Base-by-base conservation (phyloP, 2,329 filamentous ascomycete genomes). In the Bipolaris gigantea region DNA sequence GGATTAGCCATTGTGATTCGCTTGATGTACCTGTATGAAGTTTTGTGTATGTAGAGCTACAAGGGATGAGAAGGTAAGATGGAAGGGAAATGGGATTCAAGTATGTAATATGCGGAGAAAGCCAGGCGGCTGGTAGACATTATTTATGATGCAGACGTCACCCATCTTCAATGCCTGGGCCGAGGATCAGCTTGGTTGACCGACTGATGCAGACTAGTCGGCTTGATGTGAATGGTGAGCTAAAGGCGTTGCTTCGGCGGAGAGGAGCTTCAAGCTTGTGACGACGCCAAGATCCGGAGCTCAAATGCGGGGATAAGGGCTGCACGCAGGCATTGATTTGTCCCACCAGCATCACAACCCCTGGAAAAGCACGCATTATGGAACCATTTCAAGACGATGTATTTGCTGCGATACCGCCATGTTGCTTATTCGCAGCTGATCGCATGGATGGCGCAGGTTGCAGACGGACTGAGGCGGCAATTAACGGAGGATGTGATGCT, bases 1-100 rank as follows among this genome's bases (percentile, higher is more conserved):
- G 71, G 61, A 71, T 84, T 84, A 63, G 72, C 70, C 72, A 74
- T 74, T 54, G 52, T 67, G 60, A 45, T 34, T 49, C n/a, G 50
- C 19, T 57, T 40, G 42, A 41, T 52, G 34, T 60, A 3, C 51
- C 21, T 49, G 21, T 51, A 32, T 40, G 55, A 41, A 45, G 58
- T 43, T 43, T 8, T 52, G 46, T 36, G 41, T 40, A 47, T 32
- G 10, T 13, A 30, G 27, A 39, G 57, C 43, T 44, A 59, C 48
- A 60, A 44, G 34, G 48, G 48, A 50, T 33, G 36, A 38, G 44
- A 55, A 23, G 43, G 27, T 4, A 13, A 42, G 50, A 21, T 35
- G 13, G 42, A 35, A 35, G 63, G 57, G 62, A 57, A 64, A 61
- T 58, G 64, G 46, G 50, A 65, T 67, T 67, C 61, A 62, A 60